Conservation (phyloP, 345 rosid species). For the Clausena lansium region DNA sequence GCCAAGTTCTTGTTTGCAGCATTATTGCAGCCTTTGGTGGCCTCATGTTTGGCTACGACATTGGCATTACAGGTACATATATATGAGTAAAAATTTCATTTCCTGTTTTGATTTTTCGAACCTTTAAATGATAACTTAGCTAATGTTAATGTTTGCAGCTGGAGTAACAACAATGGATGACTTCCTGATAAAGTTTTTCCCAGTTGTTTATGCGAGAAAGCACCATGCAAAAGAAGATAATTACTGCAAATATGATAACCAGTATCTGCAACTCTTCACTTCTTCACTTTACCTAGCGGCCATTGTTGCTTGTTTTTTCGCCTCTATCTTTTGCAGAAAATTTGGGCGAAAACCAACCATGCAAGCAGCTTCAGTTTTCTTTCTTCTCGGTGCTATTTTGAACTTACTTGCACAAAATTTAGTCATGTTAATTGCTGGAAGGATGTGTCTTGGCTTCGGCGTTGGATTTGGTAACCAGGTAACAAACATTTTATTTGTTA, state of each 20-base stretch:
- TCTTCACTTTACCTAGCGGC: slow-evolving; percentile 82
- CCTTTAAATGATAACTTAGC: background rate
- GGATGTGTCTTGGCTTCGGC: slow-evolving; percentile 61
- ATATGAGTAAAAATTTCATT: background rate
- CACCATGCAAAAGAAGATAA: slow-evolving; percentile 57
- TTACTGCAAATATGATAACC: slow-evolving; percentile 72
- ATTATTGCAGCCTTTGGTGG: slow-evolving; percentile 59
- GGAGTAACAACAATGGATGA: slow-evolving; percentile 83
- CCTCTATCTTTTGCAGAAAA: slow-evolving; percentile 40
- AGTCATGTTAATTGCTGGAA: slow-evolving; percentile 54
- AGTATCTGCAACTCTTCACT: slow-evolving; percentile 62
- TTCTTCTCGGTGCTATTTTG: slow-evolving; percentile 53
- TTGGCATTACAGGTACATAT: slow-evolving; percentile 49
- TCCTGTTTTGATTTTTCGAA: background rate
- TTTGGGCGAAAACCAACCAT: slow-evolving; percentile 56
- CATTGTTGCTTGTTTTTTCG: slow-evolving; percentile 44
- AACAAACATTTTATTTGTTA: background rate
- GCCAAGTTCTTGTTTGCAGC: slow-evolving; percentile 42
- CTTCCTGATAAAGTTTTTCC: slow-evolving; percentile 63
- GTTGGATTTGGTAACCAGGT: slow-evolving; percentile 84
- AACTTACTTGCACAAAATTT: slow-evolving; percentile 41
- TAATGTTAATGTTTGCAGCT: slow-evolving; percentile 33
- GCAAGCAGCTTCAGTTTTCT: slow-evolving; percentile 58
- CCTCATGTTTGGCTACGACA: slow-evolving; percentile 62
- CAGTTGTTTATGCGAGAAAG: slow-evolving; percentile 55